Percentiles rank a stretch among this genome's conserved stretches.
These are phyloP conservation scores for Komagataella mondaviorum DNA, from an alignment of 805 yeast species.

Conservation along the genomic window DNA sequence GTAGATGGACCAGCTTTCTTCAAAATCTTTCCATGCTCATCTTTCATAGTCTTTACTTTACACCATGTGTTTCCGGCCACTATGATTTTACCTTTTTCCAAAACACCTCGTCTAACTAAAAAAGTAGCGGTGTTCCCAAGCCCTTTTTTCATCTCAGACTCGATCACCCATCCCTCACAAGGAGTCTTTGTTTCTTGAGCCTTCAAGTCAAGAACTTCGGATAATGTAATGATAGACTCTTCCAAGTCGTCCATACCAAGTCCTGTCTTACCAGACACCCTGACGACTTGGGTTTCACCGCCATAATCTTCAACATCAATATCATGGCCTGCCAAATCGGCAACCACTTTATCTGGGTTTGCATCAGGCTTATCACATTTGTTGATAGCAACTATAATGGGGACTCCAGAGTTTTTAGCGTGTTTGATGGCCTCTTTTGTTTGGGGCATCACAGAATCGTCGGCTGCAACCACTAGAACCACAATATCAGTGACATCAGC, in stretches of 20 bases:
- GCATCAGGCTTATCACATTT: slow-evolving; percentile 79
- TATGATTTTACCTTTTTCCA: slow-evolving; percentile 56
- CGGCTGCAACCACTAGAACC: slow-evolving; percentile 88
- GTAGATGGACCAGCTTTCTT: slow-evolving; percentile 71
- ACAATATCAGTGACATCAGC: slow-evolving; percentile 90
- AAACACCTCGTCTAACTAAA: slow-evolving; percentile 65
- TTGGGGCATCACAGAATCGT: slow-evolving; percentile 97
- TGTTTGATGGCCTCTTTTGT: slow-evolving; percentile 93
- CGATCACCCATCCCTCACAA: slow-evolving; percentile 81
- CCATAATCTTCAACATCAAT: slow-evolving; percentile 88
- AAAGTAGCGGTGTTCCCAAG: slow-evolving; percentile 81
- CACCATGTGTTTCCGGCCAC: slow-evolving; percentile 86
- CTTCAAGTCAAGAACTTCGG: slow-evolving; percentile 72
- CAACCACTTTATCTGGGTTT: slow-evolving; percentile 60
- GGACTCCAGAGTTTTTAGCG: slow-evolving; percentile 69
- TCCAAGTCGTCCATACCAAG: slow-evolving; percentile 81
- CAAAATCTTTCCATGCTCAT: slow-evolving; percentile 55
- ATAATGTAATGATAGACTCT: slow-evolving; percentile 73
- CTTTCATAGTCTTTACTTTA: slow-evolving; percentile 64
- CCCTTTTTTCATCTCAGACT: slow-evolving; percentile 70
- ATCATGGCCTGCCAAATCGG: slow-evolving; percentile 64
- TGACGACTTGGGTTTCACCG: slow-evolving; percentile 85
- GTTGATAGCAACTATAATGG: slow-evolving; percentile 82
- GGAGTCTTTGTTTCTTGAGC: slow-evolving; percentile 39
- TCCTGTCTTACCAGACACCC: slow-evolving; percentile 83